Evolutionary conservation across 192 early-diverging fungal species (phyloP), one percentile per base, ranked within the genome.

Genomic region (Dimargaris cristalligena): DNA sequence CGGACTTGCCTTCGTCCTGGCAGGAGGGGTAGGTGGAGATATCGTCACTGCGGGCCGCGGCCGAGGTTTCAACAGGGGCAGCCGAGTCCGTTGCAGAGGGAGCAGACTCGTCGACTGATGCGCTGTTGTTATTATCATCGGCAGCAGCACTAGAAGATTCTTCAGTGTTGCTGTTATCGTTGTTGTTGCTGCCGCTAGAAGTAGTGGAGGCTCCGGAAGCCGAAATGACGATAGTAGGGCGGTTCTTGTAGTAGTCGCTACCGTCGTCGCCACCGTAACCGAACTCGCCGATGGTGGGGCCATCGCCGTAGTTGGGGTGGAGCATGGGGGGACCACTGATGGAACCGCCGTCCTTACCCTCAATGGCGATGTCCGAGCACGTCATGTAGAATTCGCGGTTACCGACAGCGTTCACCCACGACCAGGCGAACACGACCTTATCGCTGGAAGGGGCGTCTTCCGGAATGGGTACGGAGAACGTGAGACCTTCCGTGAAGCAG

Each of bases 381-480:
- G 79, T 78, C 77, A 78, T 80, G 68, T 87, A 87, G 60, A 75
- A 84, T 68, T 87, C 85, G 51, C 77, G 74, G n/a, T n/a, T n/a
- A n/a, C n/a, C n/a, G n/a, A n/a, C n/a, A n/a, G n/a, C n/a, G n/a
- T n/a, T n/a, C n/a, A 63, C 80, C 85, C 85, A 87, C 9, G 76
- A 61, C 82, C 83, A 85, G 4, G 73, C 74, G 29, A 81, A 76
- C 3, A 74, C 46, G 8, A 63, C 75, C 16, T 74, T 73, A 35
- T 68, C 59, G 23, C 59, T 63, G 1, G 72, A 61, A 2, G 78
- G 81, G 34, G 72, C 54, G 2, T 61, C 59, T 3, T 20, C 51
- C 16, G 80, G 78, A 45, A 80, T 61, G 23, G 34, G 45, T 18
- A 82, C 66, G 29, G 73, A 62, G 55, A 61, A 65, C 25, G 29